Base-by-base conservation (phyloP, 2,329 filamentous ascomycete genomes). In the Neurospora crassa region DNA sequence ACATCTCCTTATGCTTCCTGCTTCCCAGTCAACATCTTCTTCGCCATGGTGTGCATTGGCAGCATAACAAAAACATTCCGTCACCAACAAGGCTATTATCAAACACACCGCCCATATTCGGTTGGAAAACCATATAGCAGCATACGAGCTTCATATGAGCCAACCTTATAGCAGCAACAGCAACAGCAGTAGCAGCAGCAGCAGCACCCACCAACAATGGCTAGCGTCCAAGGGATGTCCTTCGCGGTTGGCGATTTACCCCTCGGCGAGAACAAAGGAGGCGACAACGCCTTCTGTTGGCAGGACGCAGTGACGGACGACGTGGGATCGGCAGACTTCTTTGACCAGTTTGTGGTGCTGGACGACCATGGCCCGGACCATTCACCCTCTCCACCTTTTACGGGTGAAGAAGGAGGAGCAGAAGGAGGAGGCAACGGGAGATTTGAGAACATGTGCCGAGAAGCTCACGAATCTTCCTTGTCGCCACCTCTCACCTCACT, bases 341-440 rank as follows among this genome's bases (percentile, higher is more conserved):
- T 78, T 75, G 76, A 77, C 42, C 72, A 77, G 69, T 78, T 72
- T 71, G 72, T 78, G 45, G 71, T 75, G 63, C 73, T 78, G 20
- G 76, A 76, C 69, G 75, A 70, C 67, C 71, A 71, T 29, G 73
- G 75, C 20, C 68, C 72, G 69, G 72, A 73, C 47, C 29, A 63
- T 24, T 63, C 53, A 37, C 53, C 53, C 29, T 63, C 29, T 63
- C 29, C 53, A 29, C 29, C 29, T 10, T 63, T 63, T 34, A 37
- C 29, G 29, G 53, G 29, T n/a, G 53, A 63, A 63, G 53, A 63
- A 63, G 29, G 24, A 63, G 53, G 24, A 63, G 24, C 24, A 18
- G 53, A 18, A 45, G 40, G 20, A 68, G 67, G 67, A 68, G 67
- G 67, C 37, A 7, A 42, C 16, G 53, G 34, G 34, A 63, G 53